These are phyloP conservation scores for Colletotrichum lini DNA, from an alignment of 2,329 filamentous ascomycete genomes.

Conservation along the genomic window DNA sequence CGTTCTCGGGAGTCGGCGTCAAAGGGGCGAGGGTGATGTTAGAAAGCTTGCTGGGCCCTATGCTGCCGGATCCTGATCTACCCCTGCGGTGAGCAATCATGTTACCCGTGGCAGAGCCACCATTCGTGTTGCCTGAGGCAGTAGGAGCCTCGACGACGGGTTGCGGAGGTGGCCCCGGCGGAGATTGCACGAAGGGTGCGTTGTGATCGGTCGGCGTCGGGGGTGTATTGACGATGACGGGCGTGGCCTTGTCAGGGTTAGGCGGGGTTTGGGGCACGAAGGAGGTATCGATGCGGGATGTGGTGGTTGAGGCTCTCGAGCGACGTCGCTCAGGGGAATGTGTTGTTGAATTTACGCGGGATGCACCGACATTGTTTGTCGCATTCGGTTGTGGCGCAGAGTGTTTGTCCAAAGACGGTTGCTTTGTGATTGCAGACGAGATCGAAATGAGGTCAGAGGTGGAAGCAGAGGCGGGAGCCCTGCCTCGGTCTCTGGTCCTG, in stretches of 20 bases:
- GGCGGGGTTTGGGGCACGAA: constrained; percentile 40
- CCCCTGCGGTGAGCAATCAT: constrained; percentile 78
- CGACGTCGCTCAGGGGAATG: constrained; percentile 38
- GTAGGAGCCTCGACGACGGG: constrained; percentile 46
- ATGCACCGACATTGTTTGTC: constrained; percentile 31
- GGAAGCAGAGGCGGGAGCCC: constrained; percentile 35
- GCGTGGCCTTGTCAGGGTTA: constrained; percentile 57
- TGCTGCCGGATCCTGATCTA: constrained; percentile 67
- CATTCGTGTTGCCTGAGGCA: constrained; percentile 58
- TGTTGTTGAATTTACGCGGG: constrained; percentile 31
- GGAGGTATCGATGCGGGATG: constrained; percentile 47
- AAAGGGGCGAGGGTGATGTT: constrained; percentile 80
- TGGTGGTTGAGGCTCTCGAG: constrained; percentile 37
- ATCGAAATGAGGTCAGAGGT: constrained; percentile 38
- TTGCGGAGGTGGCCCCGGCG: constrained; percentile 35
- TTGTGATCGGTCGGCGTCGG: constrained; percentile 71
- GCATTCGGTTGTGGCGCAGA: constrained; percentile 27
- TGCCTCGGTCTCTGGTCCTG: constrained; percentile 33
- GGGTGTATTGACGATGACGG: constrained; percentile 75
- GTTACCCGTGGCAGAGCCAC: constrained; percentile 75
- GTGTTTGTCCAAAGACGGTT: constrained; percentile 19
- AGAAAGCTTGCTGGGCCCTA: constrained; percentile 89
- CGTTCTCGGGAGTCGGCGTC: constrained; percentile 82
- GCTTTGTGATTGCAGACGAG: constrained; percentile 22
- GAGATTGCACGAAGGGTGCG: constrained; percentile 24